Evolutionary conservation across 2,329 filamentous ascomycete genomes (phyloP).

Genomic region (Penicillium sp.): DNA sequence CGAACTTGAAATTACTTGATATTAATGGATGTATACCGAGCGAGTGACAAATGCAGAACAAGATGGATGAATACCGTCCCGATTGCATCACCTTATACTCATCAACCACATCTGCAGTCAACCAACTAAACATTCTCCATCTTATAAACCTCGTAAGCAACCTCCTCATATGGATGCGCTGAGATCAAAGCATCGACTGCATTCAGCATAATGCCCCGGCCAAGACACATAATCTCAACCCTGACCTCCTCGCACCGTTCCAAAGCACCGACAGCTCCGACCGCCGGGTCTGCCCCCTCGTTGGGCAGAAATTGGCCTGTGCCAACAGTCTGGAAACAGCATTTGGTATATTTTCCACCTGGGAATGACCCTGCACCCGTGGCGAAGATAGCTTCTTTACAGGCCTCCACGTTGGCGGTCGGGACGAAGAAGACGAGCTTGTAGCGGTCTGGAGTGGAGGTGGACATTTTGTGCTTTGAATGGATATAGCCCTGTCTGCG

Average conservation of each 20-base stretch:
- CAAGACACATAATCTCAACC: constrained; percentile 45
- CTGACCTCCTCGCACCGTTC: constrained; percentile 44
- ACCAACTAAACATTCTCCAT: constrained; percentile 39
- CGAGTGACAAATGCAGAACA: not conserved
- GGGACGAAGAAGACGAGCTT: constrained; percentile 48
- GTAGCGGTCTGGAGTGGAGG: constrained; percentile 31
- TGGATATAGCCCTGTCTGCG: not conserved
- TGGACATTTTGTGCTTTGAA: constrained; percentile 23
- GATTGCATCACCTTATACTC: not conserved
- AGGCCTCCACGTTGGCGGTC: constrained; percentile 35
- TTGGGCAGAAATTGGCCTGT: constrained; percentile 44
- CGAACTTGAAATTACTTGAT: not conserved
- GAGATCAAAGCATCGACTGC: constrained; percentile 42
- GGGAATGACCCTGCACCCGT: constrained; percentile 44
- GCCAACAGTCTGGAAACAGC: constrained; percentile 41
- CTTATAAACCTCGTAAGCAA: constrained; percentile 45
- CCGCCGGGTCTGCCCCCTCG: constrained; percentile 39
- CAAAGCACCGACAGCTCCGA: constrained; percentile 39
- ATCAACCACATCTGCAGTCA: not conserved
- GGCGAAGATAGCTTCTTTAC: constrained; percentile 44
- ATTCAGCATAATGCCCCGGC: constrained; percentile 35
- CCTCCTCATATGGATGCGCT: constrained; percentile 48
- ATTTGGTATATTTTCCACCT: constrained; percentile 40
- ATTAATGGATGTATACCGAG: too few species aligned
- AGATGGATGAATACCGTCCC: not conserved